Evolutionary conservation across 192 early-diverging fungal genomes (phyloP).

Genomic region (Kappamyces sp.): DNA sequence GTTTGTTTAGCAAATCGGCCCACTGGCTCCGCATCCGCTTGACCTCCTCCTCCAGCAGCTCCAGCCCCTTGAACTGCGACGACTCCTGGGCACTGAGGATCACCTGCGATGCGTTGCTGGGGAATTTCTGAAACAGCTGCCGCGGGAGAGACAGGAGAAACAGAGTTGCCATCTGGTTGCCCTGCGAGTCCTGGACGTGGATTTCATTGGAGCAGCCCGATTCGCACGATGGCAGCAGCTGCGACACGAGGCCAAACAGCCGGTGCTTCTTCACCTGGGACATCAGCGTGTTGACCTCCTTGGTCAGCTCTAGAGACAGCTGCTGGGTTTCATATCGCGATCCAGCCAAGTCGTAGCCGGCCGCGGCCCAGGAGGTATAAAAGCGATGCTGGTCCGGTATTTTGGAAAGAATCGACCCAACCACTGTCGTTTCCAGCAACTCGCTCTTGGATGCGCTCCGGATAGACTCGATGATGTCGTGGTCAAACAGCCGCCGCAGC

Average conservation of each 20-base stretch:
- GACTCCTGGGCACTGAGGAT: neutral
- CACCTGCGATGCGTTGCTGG: neutral
- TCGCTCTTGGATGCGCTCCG: no score
- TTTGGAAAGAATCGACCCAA: neutral
- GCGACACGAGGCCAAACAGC: slow-evolving; percentile 1
- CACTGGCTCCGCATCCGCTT: slow-evolving; percentile 6
- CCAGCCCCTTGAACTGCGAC: neutral
- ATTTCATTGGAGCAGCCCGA: slow-evolving; percentile 9
- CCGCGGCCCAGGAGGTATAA: neutral
- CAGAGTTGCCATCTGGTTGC: neutral
- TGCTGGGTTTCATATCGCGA: slow-evolving; percentile 3
- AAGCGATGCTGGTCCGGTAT: slow-evolving; percentile 9
- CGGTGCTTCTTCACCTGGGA: slow-evolving; percentile 2
- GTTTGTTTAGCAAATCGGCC: neutral
- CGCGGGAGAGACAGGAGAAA: slow-evolving; percentile 4
- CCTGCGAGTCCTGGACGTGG: neutral
- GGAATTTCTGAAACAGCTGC: neutral
- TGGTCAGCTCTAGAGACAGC: slow-evolving; percentile 2
- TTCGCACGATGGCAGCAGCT: slow-evolving; percentile 8
- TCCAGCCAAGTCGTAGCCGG: slow-evolving; percentile 8
- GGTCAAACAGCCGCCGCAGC: neutral
- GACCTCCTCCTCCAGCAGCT: slow-evolving; percentile 10
- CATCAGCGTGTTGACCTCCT: slow-evolving; percentile 2
- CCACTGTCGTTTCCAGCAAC: no score
- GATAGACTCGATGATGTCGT: neutral